Conservation (phyloP, 2,329 filamentous ascomycete species). For the Colletotrichum zoysiae region DNA sequence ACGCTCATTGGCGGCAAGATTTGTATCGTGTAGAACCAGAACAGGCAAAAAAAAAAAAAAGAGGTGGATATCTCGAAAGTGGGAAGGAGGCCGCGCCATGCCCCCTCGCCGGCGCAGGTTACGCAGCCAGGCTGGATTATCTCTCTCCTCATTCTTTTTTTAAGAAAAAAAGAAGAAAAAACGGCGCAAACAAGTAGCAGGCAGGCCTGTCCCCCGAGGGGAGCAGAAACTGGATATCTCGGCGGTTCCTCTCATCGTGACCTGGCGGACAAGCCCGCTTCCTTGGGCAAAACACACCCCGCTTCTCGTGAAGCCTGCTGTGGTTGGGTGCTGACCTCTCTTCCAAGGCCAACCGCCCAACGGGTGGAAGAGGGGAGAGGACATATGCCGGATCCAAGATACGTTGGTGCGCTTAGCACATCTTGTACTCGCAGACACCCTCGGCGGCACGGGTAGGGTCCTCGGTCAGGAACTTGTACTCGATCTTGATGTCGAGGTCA, state of each 20-base stretch:
- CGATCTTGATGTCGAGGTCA: slow-evolving; percentile 91
- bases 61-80: slow-evolving; percentile 15
- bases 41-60: slow-evolving; percentile 19
- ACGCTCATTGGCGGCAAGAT: slow-evolving; percentile 18
- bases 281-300: slow-evolving; percentile 2
- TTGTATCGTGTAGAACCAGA: slow-evolving; percentile 24
- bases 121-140: slow-evolving; percentile 42
- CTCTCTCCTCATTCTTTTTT: not conserved
- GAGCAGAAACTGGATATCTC: slow-evolving; percentile 10
- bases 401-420: slow-evolving; percentile 64
- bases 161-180: not conserved
- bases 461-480: slow-evolving; percentile 83
- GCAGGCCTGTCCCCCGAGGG: slow-evolving; percentile 4
- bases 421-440: slow-evolving; percentile 84
- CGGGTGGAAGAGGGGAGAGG: not conserved
- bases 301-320: slow-evolving; percentile 17
- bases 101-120: slow-evolving; percentile 43
- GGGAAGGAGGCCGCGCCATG: slow-evolving; percentile 39
- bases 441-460: slow-evolving; percentile 77
- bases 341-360: not conserved
- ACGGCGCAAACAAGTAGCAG: slow-evolving; percentile 29
- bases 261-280: not conserved
- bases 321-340: not conserved
- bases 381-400: not conserved
- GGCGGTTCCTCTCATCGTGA: not conserved